phyloP scores from a whole-genome alignment of 768 basidiomycete genomes.

The Pleurotus djamor region DNA sequence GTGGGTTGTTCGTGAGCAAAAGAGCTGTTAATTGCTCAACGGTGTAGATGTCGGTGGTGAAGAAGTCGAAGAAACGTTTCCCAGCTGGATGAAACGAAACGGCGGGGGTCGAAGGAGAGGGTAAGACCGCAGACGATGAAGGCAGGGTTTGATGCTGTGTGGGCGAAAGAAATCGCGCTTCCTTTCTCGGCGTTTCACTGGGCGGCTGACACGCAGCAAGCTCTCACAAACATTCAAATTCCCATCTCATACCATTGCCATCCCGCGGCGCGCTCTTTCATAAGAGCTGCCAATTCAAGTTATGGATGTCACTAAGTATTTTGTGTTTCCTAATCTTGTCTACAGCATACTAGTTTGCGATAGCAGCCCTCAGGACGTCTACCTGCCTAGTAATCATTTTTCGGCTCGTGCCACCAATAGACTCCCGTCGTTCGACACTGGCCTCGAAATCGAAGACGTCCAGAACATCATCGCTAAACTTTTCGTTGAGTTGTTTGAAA shows the following conservation, averaged over 20 bases:
- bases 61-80: background rate
- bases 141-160: conserved; percentile 5
- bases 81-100: conserved; percentile 3
- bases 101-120: background rate
- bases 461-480: conserved; percentile 81
- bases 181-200: conserved; percentile 6
- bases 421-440: conserved; percentile 87
- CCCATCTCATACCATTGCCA: background rate
- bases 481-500: conserved; percentile 69
- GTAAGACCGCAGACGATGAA: conserved; percentile 6
- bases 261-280: background rate
- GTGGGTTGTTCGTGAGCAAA: background rate
- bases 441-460: conserved; percentile 93
- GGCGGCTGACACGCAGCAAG: conserved; percentile 9
- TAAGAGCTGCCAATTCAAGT: background rate
- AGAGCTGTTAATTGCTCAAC: background rate
- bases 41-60: background rate
- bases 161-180: background rate
- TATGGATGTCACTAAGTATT: background rate
- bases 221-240: conserved; percentile 8
- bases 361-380: conserved; percentile 60
- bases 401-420: conserved; percentile 89
- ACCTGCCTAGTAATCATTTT: conserved; percentile 88
- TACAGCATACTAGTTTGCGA: conserved; percentile 31
- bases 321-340: conserved; percentile 1